These are phyloP conservation scores for Rhodotorula babjevae DNA, from an alignment of 768 basidiomycete species.

Conservation along the genomic window DNA sequence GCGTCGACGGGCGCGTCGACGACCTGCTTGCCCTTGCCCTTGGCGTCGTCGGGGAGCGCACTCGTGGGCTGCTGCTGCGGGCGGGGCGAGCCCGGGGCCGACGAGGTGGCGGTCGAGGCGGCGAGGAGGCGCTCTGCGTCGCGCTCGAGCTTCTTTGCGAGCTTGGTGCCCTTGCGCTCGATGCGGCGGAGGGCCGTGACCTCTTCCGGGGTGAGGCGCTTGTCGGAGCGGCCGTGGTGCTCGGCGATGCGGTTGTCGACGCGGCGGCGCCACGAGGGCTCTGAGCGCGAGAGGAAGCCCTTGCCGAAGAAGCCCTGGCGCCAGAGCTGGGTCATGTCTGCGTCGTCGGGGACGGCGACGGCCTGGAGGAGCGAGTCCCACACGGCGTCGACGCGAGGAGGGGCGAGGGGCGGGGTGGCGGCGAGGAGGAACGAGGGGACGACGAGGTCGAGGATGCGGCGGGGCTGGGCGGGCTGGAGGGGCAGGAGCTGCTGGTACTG, in stretches of 20 bases:
- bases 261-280: conserved; percentile 85
- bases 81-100: conserved; percentile 1
- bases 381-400: conserved; percentile 19
- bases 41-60: no score
- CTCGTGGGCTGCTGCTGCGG: conserved; percentile 11
- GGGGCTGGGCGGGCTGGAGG: neutral
- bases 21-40: neutral
- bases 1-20: neutral
- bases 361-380: conserved; percentile 77
- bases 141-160: conserved; percentile 82
- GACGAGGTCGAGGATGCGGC: conserved; percentile 8
- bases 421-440: neutral
- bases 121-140: conserved; percentile 52
- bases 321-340: conserved; percentile 71
- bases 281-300: conserved; percentile 86
- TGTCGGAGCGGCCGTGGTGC: conserved; percentile 54
- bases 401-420: neutral
- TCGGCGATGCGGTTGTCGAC: conserved; percentile 61
- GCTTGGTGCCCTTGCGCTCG: conserved; percentile 87
- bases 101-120: conserved; percentile 33
- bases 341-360: conserved; percentile 70
- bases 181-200: conserved; percentile 78
- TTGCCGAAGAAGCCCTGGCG: conserved; percentile 93
- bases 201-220: conserved; percentile 83
- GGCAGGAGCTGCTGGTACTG: conserved; percentile 34